Conservation (phyloP, 495 filamentous ascomycete genomes). For the Penicillium salamii region DNA sequence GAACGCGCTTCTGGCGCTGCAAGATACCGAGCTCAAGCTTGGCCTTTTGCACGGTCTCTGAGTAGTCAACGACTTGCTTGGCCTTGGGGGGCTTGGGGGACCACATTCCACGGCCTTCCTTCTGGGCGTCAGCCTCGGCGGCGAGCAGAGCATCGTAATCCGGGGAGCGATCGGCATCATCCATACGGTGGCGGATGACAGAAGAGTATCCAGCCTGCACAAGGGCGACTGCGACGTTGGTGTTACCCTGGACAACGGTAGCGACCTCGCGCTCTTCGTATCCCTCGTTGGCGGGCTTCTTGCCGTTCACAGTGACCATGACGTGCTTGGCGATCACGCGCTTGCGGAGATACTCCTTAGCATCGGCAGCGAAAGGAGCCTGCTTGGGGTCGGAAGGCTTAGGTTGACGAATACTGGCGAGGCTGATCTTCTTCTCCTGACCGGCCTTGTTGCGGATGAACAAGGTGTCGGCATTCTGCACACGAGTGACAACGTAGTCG, state of each 20-base stretch:
- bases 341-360: slow-evolving; percentile 94
- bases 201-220: slow-evolving; percentile 91
- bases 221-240: slow-evolving; percentile 79
- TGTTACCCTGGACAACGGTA: slow-evolving; percentile 76
- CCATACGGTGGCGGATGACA: slow-evolving; percentile 88
- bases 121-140: slow-evolving; percentile 81
- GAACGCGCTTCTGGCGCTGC: slow-evolving; percentile 86
- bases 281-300: slow-evolving; percentile 82
- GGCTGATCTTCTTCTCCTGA: slow-evolving; percentile 80
- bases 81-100: slow-evolving; percentile 75
- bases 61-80: slow-evolving; percentile 82
- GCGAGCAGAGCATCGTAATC: slow-evolving; percentile 91
- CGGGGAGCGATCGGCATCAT: slow-evolving; percentile 86
- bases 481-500: slow-evolving; percentile 79
- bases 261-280: slow-evolving; percentile 94
- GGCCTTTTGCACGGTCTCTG: slow-evolving; percentile 88
- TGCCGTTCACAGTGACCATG: slow-evolving; percentile 80
- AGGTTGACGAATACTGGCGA: slow-evolving; percentile 91
- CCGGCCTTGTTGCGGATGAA: slow-evolving; percentile 80
- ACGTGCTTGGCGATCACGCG: slow-evolving; percentile 95
- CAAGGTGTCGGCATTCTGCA: slow-evolving; percentile 86
- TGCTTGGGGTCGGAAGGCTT: slow-evolving; percentile 79
- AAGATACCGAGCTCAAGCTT: slow-evolving; percentile 87
- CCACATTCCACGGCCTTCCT: slow-evolving; percentile 93
- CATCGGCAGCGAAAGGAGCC: slow-evolving; percentile 82